Evolutionary conservation across 352 stramenopile species (phyloP), one percentile per base, ranked within the genome.

Genomic region (Phytophthora cryptogea): DNA sequence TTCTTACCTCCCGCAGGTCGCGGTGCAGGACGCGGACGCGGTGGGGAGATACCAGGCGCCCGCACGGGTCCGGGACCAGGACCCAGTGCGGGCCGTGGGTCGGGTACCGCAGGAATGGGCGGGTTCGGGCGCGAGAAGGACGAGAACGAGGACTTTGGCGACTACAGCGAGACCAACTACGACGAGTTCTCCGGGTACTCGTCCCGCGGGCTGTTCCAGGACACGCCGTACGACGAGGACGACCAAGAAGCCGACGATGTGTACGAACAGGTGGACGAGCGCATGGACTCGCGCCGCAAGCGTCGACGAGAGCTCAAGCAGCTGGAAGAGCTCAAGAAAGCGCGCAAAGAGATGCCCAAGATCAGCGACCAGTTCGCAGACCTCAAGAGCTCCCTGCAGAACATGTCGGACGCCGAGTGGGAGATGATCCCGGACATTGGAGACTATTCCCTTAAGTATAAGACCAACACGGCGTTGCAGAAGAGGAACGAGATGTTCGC

Each of bases 341-440:
- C 79, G 39, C 76, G 89, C 4, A 73, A 90, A 37, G 89, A 97
- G 32, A 80, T 88, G 8, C 92, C 90, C 8, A 98, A 97, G 66
- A 98, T 99, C 72, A 96, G 88, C 40, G 94, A 98, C 72, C 96
- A 99, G 78, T 99, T 99, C 67, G 89, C 92, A 3, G 96, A 99
- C 66, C 75, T 99, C n/a, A 99, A 99, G 80, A 74, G 88, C 48
- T 86, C 96, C 40, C 63, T 99, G 31, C 75, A 88, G 39, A 78
- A 63, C 53, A 95, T 99, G 63, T 95, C 81, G 8, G 88, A 97
- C 61, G 91, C 91, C 28, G 89, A 98, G 59, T 99, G 97, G 97
- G 91, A 98, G 32, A 78, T 81, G 48, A 98, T 99, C 56, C 96
- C 96, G 1, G 97, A 99, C 55, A 96, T 99, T 45, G 97, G 96